These are phyloP conservation scores for Phytophthora idaei DNA, from an alignment of 352 stramenopile genomes.

Conservation along the genomic window DNA sequence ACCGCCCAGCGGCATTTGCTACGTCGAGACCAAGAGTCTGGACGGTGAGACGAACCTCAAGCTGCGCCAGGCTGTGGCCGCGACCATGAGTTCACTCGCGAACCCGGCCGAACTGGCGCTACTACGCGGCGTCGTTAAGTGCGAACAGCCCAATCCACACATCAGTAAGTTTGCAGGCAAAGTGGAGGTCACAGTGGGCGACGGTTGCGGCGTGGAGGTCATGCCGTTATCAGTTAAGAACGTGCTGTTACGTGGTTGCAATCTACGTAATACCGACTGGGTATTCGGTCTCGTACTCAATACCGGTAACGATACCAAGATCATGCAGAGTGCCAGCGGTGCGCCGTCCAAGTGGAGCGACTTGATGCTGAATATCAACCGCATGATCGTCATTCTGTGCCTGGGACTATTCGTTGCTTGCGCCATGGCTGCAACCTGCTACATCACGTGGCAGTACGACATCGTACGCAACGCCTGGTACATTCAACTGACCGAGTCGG, in stretches of 20 bases:
- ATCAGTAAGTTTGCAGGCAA: constrained; percentile 91
- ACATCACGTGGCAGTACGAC: constrained; percentile 80
- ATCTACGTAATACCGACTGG: constrained; percentile 90
- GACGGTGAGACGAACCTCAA: constrained; percentile 96
- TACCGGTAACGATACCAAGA: constrained; percentile 92
- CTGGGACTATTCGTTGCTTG: constrained; percentile 69
- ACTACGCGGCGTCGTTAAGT: constrained; percentile 67
- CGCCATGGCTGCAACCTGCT: constrained; percentile 67
- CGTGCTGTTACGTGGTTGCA: constrained; percentile 89
- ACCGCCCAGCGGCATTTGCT: constrained; percentile 83
- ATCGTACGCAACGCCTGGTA: constrained; percentile 81
- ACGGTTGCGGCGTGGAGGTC: constrained; percentile 69
- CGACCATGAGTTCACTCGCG: constrained; percentile 67
- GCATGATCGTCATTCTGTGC: constrained; percentile 81
- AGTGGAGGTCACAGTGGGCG: constrained; percentile 72
- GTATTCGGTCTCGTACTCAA: constrained; percentile 89
- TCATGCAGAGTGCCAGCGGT: constrained; percentile 84
- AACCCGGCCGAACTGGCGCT: constrained; percentile 60
- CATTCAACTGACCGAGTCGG: constrained; percentile 50
- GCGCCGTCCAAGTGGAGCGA: constrained; percentile 87
- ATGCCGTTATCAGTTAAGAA: constrained; percentile 87
- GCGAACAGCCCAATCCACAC: constrained; percentile 82
- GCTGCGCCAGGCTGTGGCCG: constrained; percentile 69
- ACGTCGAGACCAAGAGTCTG: constrained; percentile 91
- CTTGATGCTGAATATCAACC: constrained; percentile 83